Evolutionary conservation across 1,284 basidiomycete genomes (phyloP), one percentile per base, ranked within the genome.

Genomic region (Tilletia caries): DNA sequence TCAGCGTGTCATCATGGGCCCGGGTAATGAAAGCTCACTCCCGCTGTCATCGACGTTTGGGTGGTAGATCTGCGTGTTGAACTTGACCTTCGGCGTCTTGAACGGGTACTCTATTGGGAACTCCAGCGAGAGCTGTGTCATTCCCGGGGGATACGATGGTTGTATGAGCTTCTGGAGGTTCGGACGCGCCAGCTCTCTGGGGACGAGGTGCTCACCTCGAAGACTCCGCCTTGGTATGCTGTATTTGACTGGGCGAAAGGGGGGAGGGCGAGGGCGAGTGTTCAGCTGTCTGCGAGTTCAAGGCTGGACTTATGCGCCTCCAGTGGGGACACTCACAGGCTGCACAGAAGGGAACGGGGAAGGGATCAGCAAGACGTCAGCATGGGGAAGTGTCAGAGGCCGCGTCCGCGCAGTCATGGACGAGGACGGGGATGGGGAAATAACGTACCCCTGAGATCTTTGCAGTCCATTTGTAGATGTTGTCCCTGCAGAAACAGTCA

Each of bases 21-120:
- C 1, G n/a, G n/a, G n/a, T n/a, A n/a, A n/a, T n/a, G n/a, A n/a
- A n/a, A 41, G 74, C 77, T 70, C 67, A 80, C 79, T 80, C 69
- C 82, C 82, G 18, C 77, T 70, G 41, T 81, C 78, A 44, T 81
- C 82, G 43, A 83, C 79, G 71, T 83, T 83, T 20, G 82, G 82
- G 67, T 83, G 82, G 73, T 83, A 82, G 67, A 83, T 75, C 20
- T 74, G 74, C 32, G 76, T 79, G 70, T 68, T 67, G 72, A 83
- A 81, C 23, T 72, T 73, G 48, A 82, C 73, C n/a, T 76, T 80
- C 43, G 82, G 82, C 29, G 80, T 76, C 74, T 83, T 83, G 75
- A 83, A 83, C 4, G 82, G 82, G 69, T 83, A 83, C 68, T 83
- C 82, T 66, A 78, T 72, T 52, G 82, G 80, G 66, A 83, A 83